Base-by-base conservation (phyloP, 2,329 filamentous ascomycete genomes). In the Aureobasidium leucospermi region DNA sequence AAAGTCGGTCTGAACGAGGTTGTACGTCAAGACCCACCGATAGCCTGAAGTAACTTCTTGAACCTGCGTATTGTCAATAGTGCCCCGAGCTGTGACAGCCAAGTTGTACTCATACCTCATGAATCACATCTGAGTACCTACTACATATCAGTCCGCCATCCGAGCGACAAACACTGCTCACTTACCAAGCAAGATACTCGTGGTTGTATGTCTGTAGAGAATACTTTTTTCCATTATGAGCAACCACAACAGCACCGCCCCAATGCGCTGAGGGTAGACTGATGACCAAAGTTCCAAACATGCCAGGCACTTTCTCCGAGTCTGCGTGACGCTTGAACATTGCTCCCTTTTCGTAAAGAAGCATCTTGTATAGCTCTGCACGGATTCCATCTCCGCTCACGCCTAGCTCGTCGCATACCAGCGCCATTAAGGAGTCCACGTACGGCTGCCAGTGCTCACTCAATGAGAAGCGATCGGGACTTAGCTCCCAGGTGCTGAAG, bases 101-200 rank as follows among this genome's bases (percentile, higher is more conserved):
- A 23, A 42, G 3, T 7, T 13, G n/a, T 42, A 42, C 6, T 42
- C 8, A 8, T 15, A 81, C 71, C 65, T 83, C 75, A 63, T 83
- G 78, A 1, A 70, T 71, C 0, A 83, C 79, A 59, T 83, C 79
- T 0, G 78, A 76, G 65, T 81, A 83, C 81, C 76, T 78, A 16
- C 2, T 13, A 61, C 36, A 7, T 16, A 13, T 53, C 23, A 55
- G 28, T 38, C 2, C n/a, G n/a, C 31, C n/a, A 7, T 43, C 3
- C 6, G 5, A 23, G 39, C 36, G 38, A 39, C 13, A 61, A 51
- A 16, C 64, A 6, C 2, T 53, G 15, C 10, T n/a, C 15, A 62
- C 67, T 59, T 58, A 64, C 58, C 75, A 75, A 5, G 72, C 70
- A 34, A 57, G 10, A 74, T 65, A 41, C 65, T 69, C 6, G 68